A percentile compares a stretch with the other conserved stretches of the same genome.
Evolutionary conservation across 2,329 filamentous ascomycete species (phyloP).

Genomic region (Onygena corvina): DNA sequence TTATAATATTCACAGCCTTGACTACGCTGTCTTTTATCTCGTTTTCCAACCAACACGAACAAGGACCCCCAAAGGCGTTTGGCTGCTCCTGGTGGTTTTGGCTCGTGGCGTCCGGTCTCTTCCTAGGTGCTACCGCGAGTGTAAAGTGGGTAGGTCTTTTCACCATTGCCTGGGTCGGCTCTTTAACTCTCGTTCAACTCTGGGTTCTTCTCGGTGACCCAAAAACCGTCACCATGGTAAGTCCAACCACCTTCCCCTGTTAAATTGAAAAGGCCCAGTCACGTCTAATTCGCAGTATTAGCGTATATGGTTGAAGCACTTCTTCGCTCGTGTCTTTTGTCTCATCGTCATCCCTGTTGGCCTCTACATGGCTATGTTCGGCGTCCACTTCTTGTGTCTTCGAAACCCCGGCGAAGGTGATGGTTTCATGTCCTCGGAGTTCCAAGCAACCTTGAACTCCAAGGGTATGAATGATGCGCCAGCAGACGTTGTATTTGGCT

Average conservation of each 20-base stretch:
- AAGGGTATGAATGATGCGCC: conserved; percentile 94
- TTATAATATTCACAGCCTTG: conserved; percentile 85
- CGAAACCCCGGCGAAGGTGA: conserved; percentile 93
- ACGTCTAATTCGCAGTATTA: conserved; percentile 21
- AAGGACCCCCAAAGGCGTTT: conserved; percentile 80
- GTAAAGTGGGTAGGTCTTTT: conserved; percentile 99
- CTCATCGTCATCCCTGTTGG: conserved; percentile 75
- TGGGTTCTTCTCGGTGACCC: conserved; percentile 90
- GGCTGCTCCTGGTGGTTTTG: conserved; percentile 94
- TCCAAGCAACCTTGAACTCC: conserved; percentile 91
- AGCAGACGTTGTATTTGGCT: conserved; percentile 81
- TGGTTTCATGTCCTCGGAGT: conserved; percentile 99
- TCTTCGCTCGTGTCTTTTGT: conserved; percentile 81
- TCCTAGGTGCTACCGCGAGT: conserved; percentile 78
- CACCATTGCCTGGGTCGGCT: conserved; percentile 95
- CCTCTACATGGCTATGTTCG: conserved; percentile 97
- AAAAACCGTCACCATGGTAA: conserved; percentile 66
- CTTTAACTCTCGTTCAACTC: conserved; percentile 77
- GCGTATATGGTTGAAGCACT: conserved; percentile 83
- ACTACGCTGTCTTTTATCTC: conserved; percentile 82
- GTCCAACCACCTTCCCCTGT: conserved; percentile 66
- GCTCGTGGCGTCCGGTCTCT: conserved; percentile 74
- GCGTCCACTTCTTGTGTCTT: conserved; percentile 86
- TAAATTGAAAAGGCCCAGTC: conserved; percentile 54
- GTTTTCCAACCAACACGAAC: conserved; percentile 94